Evolutionary conservation across 1,139 yeast species (phyloP).

Genomic region (Eremothecium sinecaudum): DNA sequence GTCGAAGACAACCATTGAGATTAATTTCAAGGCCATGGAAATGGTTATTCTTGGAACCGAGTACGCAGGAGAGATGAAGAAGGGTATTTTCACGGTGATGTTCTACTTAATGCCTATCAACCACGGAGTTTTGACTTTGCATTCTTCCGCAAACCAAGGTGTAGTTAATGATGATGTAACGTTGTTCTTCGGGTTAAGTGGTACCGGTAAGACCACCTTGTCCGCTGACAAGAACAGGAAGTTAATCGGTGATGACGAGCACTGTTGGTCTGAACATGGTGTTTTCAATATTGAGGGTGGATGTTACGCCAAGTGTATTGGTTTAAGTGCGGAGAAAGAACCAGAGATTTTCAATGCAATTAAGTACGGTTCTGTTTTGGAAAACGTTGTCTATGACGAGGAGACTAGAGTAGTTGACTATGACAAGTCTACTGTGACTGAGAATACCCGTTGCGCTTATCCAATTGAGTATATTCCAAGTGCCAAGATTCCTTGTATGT

Average conservation of each 20-base stretch:
- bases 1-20: slow-evolving; percentile 89
- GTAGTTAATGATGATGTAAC: slow-evolving; percentile 55
- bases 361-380: slow-evolving; percentile 87
- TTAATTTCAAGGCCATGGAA: slow-evolving; percentile 95
- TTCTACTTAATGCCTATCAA: slow-evolving; percentile 96
- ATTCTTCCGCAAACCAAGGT: slow-evolving; percentile 94
- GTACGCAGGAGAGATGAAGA: slow-evolving; percentile 99
- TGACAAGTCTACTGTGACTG: slow-evolving; percentile 73
- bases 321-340: slow-evolving; percentile 82
- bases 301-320: slow-evolving; percentile 96
- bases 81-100: slow-evolving; percentile 98
- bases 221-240: slow-evolving; percentile 93
- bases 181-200: slow-evolving; percentile 91
- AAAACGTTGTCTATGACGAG: slow-evolving; percentile 85
- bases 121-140: slow-evolving; percentile 85
- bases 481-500: slow-evolving; percentile 90
- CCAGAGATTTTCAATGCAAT: slow-evolving; percentile 96
- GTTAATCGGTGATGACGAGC: slow-evolving; percentile 97
- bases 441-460: slow-evolving; percentile 97
- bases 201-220: slow-evolving; percentile 96
- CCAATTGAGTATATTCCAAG: slow-evolving; percentile 96
- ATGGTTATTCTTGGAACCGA: slow-evolving; percentile 98
- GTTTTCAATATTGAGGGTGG: slow-evolving; percentile 99
- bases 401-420: slow-evolving; percentile 76
- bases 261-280: slow-evolving; percentile 98